Base-by-base conservation (phyloP, 2,329 filamentous ascomycete genomes). In the Akanthomyces dipterigenus region DNA sequence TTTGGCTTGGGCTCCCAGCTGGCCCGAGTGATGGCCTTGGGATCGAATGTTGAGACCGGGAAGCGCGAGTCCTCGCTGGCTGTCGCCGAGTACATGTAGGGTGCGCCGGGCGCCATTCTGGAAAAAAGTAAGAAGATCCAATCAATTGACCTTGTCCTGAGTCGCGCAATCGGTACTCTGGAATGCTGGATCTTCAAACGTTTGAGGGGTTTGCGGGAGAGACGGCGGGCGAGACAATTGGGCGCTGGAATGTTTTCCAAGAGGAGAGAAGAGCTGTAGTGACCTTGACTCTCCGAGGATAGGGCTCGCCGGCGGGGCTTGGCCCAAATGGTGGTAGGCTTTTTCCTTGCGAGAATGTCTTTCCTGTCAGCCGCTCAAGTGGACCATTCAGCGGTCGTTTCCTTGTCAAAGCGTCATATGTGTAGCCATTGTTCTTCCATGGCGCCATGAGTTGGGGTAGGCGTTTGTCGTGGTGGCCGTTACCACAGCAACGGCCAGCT, bases 1-100 rank as follows among this genome's bases (percentile, higher is more conserved):
- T 76, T 79, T 45, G 83, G 78, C 59, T 84, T 83, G 14, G 85
- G 82, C 69, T 85, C 78, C 79, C 85, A 90, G 75, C 89, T 93
- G 64, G 90, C 89, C 70, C 91, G 83, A 24, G 91, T 93, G 54
- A 92, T 83, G 63, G 90, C 89, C 73, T 93, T 96, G 54, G 93
- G 93, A 69, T 97, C 92, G 75, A 96, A 96, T n/a, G 72, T 77
- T 69, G 69, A 77, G 72, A 73, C 76, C 71, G 77, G 82, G 65
- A 82, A 82, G 67, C 81, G 81, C 53, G 79, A 76, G 70, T 85
- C 80, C 68, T 79, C 70, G 28, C 42, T 61, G 69, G 67, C 75
- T 74, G 72, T 78, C 68, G 75, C 68, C 63, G 86, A 82, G 76
- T 95, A 95, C 74, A 93, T 81, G 77, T 88, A 95, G 60, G 90